Evolutionary conservation across 768 basidiomycete species (phyloP), one percentile per base, ranked within the genome.

Genomic region (Strobilomyces dryophilus): DNA sequence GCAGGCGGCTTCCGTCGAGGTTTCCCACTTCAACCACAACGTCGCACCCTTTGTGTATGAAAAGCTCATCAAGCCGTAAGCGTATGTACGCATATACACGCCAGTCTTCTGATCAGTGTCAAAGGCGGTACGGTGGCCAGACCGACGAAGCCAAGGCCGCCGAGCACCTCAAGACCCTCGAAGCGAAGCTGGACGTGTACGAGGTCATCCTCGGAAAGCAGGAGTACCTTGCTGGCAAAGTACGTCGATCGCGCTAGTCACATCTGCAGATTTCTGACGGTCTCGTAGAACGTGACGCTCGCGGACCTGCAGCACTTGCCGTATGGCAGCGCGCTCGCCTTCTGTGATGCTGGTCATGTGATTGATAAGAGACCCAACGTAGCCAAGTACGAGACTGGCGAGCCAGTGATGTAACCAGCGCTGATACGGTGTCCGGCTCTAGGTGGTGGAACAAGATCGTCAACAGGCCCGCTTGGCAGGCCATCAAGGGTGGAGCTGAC

Each of bases 291-390:
- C 27, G 20, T 85, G 48, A 82, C 80, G 8, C 69, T 84, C 1
- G 81, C 79, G 4, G 84, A 85, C 61, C 70, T 85, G 11, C 77
- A 76, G 65, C 82, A 84, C 62, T 62, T 85, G 31, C 76, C 82
- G 0, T 77, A 75, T 44, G 78, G 75, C 18, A 48, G 45, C n/a
- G 21, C 62, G 43, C 57, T 76, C 27, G 50, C 42, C 18, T 14
- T 8, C 1, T 52, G 8, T 6, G 37, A 56, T 1, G 53, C 58
- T 37, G 58, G 68, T 8, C 52, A 72, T 10, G 53, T 80, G 18
- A 55, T 67, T 29, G 20, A 43, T 11, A 63, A 51, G 36, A 69
- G 71, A 58, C 76, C 78, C 8, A 76, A 79, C 54, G 72, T 81
- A 2, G 53, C 70, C 0, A 75, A 76, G 78, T 79, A 31, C 14